These are phyloP conservation scores for Geosmithia flava DNA, from an alignment of 2,329 filamentous ascomycete species.

Conservation along the genomic window DNA sequence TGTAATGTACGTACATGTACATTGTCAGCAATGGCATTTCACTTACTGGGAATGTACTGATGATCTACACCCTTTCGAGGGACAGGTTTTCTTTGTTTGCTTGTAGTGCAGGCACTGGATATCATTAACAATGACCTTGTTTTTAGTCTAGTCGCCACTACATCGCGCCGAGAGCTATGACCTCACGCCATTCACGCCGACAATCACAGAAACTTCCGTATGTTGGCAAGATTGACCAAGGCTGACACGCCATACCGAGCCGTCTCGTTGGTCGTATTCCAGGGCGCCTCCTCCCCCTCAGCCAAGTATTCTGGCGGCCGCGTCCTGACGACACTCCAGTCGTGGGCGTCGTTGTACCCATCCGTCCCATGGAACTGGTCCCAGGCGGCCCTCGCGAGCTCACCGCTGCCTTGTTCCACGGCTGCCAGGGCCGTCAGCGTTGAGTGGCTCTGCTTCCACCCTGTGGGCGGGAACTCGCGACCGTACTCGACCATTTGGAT, in stretches of 20 bases:
- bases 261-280: constrained; percentile 43
- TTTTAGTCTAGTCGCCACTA: no score
- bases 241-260: constrained; percentile 44
- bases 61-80: no score
- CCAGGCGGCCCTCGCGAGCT: constrained; percentile 39
- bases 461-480: constrained; percentile 28
- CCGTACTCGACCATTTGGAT: constrained; percentile 44
- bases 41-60: no score
- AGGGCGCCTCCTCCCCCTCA: constrained; percentile 40
- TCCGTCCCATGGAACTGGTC: constrained; percentile 28
- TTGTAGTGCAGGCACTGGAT: no score
- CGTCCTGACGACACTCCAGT: constrained; percentile 19
- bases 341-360: constrained; percentile 29
- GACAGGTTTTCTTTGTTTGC: no score
- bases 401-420: constrained; percentile 25
- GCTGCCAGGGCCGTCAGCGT: constrained; percentile 44
- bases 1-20: no score
- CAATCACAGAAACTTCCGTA: not conserved
- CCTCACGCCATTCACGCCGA: no score
- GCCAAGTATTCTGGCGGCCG: constrained; percentile 29
- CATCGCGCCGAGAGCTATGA: no score
- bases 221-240: constrained; percentile 39
- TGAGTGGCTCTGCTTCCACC: constrained; percentile 43
- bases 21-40: not conserved
- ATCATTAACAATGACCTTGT: no score